Base-by-base conservation (phyloP, 768 basidiomycete genomes). In the Panellus pusillus region DNA sequence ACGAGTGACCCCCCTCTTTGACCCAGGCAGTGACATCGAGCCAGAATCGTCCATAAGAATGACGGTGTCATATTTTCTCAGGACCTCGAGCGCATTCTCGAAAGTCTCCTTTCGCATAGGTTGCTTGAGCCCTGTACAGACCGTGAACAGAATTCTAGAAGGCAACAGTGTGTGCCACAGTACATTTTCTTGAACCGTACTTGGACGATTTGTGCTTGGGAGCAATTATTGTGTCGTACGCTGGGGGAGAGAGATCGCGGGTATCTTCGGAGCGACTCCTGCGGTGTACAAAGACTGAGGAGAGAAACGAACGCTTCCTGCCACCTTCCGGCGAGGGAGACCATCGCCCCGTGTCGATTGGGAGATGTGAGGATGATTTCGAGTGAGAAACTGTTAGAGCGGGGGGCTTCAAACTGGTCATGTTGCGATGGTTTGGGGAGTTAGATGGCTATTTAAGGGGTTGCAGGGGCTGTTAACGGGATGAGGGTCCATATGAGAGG, bases 11-110 rank as follows among this genome's bases (percentile, higher is more conserved):
- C 60, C 54, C 38, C 42, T 60, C 43, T 52, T 55, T 9, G 54
- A 60, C 13, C 58, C 58, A n/a, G 58, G 51, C 1, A 53, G 19
- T 14, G 42, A 50, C 84, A 86, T 86, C 4, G 83, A 84, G 8
- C 65, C 65, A 5, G 84, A 86, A 64, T 86, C 84, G 64, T 84
- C 82, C 49, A 87, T 71, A 37, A 86, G 64, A 40, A 86, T 67
- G 12, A 84, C 74, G 0, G 83, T 86, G 48, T 86, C 74, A 55
- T 81, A 86, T 48, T 73, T 65, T 27, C 66, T 58, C 5, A 84
- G 63, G 31, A 66, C 72, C 28, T 76, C 63, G 20, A 72, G 46
- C 4, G 63, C 66, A 56, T 71, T 59, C 52, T 72, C 71, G 20
- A 59, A 46, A 14, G 66, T 61, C 31, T 62, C 56, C 9, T 15